Base-by-base conservation (phyloP, 2,329 filamentous ascomycete genomes). In the Aaosphaeria arxii region DNA sequence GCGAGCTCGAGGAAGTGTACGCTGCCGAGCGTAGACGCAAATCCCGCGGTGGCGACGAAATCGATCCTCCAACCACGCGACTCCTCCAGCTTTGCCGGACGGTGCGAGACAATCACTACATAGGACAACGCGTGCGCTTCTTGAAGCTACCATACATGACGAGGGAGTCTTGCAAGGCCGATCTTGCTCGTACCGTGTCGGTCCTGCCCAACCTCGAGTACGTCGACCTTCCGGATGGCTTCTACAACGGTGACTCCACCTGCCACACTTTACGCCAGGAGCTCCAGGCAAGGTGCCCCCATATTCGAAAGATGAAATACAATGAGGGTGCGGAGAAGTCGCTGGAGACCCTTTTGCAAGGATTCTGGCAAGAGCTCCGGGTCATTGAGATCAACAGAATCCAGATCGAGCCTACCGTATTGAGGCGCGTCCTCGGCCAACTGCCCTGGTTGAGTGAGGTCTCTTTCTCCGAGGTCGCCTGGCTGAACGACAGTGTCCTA, bases 111-210 rank as follows among this genome's bases (percentile, higher is more conserved):
- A 86, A 91, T 52, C 81, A 84, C 24, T 83, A 74, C 42, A 69
- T 95, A 41, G 90, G 86, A 32, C 76, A 80, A 47, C 76, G 83
- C 39, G 89, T 96, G 5, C 75, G 86, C 62, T 91, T 86, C 59
- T 77, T 97, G 62, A 95, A 96, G 75, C 85, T 90, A 50, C 90
- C 92, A 5, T 96, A 96, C 71, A 96, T 96, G 92, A 86, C 92
- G 46, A 85, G 92, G 49, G 90, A 96, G 74, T 88, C 88, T 1
- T 88, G 82, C 66, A 90, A 94, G 67, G 81, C 88, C 46, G 88
- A 92, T 54, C 81, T 96, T 43, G 91, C 92, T 7, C 84, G 91
- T 44, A 89, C 88, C 29, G 87, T 96, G 42, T 89, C 90, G 35
- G 88, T 91, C 28, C 79, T 92, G 40, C 89, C 90, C 30, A 91